Evolutionary conservation across 306 rosid genomes (phyloP).

Genomic region (Malus sieversii): DNA sequence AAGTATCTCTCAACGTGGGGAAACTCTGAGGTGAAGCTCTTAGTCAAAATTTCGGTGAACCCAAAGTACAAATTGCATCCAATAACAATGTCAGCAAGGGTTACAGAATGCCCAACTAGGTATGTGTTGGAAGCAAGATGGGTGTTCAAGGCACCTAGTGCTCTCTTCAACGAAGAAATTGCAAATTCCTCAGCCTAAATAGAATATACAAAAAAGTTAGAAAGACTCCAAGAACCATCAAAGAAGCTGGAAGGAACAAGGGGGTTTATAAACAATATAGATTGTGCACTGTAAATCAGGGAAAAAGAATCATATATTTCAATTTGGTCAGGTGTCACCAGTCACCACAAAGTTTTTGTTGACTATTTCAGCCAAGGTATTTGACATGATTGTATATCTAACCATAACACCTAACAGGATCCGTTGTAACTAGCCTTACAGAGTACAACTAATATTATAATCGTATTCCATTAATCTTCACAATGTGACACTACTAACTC

Average conservation of each 20-base stretch:
- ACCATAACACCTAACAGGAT: not conserved
- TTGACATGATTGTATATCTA: not conserved
- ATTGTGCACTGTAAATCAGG: not conserved
- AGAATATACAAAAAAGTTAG: not conserved
- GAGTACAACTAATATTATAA: not conserved
- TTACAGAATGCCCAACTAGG: constrained; percentile 74
- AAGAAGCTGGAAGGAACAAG: not conserved
- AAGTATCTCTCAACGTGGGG: constrained; percentile 91
- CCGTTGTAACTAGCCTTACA: not conserved
- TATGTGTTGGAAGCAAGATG: constrained; percentile 67
- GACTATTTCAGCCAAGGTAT: not conserved
- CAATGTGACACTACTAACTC: not conserved
- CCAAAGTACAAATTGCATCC: constrained; percentile 43
- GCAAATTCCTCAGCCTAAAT: constrained; percentile 66
- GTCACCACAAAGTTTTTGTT: not conserved
- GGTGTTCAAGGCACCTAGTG: constrained; percentile 58
- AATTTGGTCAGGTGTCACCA: not conserved
- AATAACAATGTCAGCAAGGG: constrained; percentile 65
- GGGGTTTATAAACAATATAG: not conserved
- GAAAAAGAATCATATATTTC: not conserved
- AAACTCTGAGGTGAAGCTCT: constrained; percentile 76
- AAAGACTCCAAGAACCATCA: not conserved
- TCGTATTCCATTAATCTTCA: not conserved
- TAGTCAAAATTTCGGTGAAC: constrained; percentile 28
- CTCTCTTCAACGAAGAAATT: constrained; percentile 50